Conservation (phyloP, 768 basidiomycete genomes). For the Suillus hirtellus region DNA sequence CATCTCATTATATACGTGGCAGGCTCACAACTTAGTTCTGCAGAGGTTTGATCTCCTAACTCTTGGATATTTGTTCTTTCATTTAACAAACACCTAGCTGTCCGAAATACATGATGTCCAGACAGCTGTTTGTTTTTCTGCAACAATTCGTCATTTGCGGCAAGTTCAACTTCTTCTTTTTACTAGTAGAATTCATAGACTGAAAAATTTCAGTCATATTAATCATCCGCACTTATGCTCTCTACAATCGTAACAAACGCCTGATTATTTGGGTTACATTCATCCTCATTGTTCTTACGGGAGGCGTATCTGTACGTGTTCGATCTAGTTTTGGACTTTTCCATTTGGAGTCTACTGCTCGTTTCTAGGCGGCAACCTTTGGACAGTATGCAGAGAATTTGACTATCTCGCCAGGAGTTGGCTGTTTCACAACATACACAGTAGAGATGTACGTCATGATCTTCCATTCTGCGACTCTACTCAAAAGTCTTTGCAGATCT, state of each 20-base stretch:
- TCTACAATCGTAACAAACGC: constrained; percentile 45
- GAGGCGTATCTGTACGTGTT: constrained; percentile 38
- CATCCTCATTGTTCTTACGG: constrained; percentile 32
- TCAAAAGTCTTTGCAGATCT: not conserved
- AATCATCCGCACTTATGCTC: constrained; percentile 49
- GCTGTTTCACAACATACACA: not conserved
- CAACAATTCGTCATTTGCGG: constrained; percentile 50
- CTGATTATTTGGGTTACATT: constrained; percentile 39
- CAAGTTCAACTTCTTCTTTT: constrained; percentile 29
- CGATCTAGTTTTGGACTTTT: constrained; percentile 3
- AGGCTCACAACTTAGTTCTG: constrained; percentile 1
- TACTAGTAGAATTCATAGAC: not conserved
- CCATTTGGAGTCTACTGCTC: not conserved
- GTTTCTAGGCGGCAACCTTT: not conserved
- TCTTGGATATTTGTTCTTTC: not conserved
- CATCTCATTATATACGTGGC: not conserved
- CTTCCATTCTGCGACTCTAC: not conserved
- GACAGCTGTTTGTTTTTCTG: constrained; percentile 42
- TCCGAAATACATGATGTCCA: constrained; percentile 36
- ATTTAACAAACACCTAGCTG: constrained; percentile 37
- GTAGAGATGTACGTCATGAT: not conserved
- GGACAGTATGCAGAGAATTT: not conserved
- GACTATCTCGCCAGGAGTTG: not conserved
- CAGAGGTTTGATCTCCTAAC: constrained; percentile 10
- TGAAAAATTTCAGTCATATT: constrained; percentile 37